Base-by-base conservation (phyloP, 768 basidiomycete species). In the Kwoniella botswanensis region DNA sequence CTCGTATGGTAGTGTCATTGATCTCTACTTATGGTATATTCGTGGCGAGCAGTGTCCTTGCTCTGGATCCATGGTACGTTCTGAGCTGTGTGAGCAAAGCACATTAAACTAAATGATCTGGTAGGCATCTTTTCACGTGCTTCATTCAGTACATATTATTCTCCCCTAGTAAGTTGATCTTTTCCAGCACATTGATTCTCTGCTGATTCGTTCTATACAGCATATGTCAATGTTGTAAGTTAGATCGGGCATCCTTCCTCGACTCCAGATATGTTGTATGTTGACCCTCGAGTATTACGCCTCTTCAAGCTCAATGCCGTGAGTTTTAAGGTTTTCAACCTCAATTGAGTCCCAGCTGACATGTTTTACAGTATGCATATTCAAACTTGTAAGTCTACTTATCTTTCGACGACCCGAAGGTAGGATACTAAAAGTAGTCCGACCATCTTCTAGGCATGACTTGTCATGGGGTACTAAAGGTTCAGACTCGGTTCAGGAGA, bases 401-500 rank as follows among this genome's bases (percentile, higher is more conserved):
- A 59, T 41, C 15, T 35, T 53, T 21, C 15, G 9, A 29, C 13
- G 11, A 29, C 9, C 21, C 2, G n/a, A 35, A 44, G n/a, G 35
- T 35, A 6, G 35, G 1, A 35, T 35, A 52, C 35, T 61, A 35
- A n/a, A 52, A 21, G 1, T n/a, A 9, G 4, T 22, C 26, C 21
- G 24, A 59, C 4, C 2, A 52, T 42, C 22, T 17, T 15, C 4
- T 12, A 78, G 77, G 4, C 68, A 72, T 52, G 72, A 72, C 66
- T 21, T 75, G 35, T 67, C 71, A n/a, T 82, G 94, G 94, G 94
- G 94, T 5, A 98, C 94, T n/a, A 98, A 98, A 83, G 92, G 93
- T 84, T 92, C 93, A 74, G 88, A 88, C 10, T 85, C 87, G 2
- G 87, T 88, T 0, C 77, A 76, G 67, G 90, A 91, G 63, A 87